Percentiles rank a stretch among this genome's conserved stretches.
phyloP scores from a whole-genome alignment of 129 eudicot genomes.

The Artemisia tridentata region DNA sequence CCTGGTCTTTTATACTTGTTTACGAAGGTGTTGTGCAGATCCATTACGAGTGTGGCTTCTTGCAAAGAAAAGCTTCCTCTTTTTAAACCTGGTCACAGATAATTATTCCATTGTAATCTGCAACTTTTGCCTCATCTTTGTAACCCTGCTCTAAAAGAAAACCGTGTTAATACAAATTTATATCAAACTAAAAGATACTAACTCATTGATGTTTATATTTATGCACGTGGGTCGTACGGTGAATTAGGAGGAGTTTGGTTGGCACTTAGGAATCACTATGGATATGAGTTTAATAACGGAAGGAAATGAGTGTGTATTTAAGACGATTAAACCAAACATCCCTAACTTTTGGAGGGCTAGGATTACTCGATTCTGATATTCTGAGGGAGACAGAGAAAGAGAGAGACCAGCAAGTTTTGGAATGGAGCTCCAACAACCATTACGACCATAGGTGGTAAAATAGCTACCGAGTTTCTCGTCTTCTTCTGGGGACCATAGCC shows the following conservation, averaged over 20 bases:
- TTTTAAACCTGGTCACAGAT: constrained; percentile 62
- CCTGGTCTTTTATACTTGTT: constrained; percentile 39
- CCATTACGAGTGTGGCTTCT: constrained; percentile 52
- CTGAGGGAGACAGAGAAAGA: no score
- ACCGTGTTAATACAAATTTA: not conserved
- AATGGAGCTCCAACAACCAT: constrained; percentile 67
- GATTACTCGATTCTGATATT: no score
- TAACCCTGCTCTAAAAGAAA: constrained; percentile 34
- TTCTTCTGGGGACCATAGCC: constrained; percentile 72
- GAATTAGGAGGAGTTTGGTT: no score
- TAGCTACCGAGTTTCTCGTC: constrained; percentile 62
- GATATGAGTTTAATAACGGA: no score
- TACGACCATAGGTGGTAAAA: constrained; percentile 50
- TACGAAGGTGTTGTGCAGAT: constrained; percentile 55
- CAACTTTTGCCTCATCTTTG: constrained; percentile 74
- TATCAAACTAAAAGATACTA: not conserved
- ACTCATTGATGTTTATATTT: no score
- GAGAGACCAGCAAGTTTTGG: constrained; percentile 51
- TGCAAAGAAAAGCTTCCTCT: constrained; percentile 50
- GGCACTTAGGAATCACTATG: no score
- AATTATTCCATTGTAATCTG: constrained; percentile 68
- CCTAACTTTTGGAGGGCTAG: constrained; percentile 1
- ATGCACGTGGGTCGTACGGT: no score
- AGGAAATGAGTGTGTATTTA: no score
- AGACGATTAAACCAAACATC: not conserved